Conservation (phyloP, 805 yeast genomes). For the Dipodascus geniculatus region DNA sequence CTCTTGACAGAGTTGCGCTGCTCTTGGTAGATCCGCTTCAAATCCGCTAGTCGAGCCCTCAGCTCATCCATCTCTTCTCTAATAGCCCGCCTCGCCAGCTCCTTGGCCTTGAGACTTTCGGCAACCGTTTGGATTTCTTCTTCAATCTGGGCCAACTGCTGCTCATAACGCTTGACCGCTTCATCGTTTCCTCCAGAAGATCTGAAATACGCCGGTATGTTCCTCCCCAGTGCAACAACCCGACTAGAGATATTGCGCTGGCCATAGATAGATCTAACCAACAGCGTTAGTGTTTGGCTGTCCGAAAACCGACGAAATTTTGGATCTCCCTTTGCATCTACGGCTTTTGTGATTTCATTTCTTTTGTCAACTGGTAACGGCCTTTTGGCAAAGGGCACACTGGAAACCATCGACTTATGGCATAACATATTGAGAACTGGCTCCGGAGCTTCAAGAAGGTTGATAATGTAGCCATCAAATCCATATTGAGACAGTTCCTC, state of each 20-base stretch:
- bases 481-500: conserved; percentile 35
- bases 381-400: conserved; percentile 51
- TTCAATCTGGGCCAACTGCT: conserved; percentile 3
- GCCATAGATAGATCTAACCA: conserved; percentile 56
- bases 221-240: not conserved
- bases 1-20: not conserved
- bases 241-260: conserved; percentile 36
- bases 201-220: not conserved
- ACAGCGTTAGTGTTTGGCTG: conserved; percentile 40
- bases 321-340: conserved; percentile 30
- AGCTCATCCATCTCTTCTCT: conserved; percentile 12
- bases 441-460: conserved; percentile 60
- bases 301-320: conserved; percentile 48
- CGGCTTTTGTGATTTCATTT: conserved; percentile 24
- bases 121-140: conserved; percentile 8
- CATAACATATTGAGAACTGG: conserved; percentile 65
- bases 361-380: conserved; percentile 33
- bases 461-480: conserved; percentile 70
- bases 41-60: conserved; percentile 7
- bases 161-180: not conserved
- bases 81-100: conserved; percentile 12
- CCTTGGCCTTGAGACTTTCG: conserved; percentile 3
- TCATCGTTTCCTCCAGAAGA: not conserved
- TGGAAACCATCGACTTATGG: conserved; percentile 33
- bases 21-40: conserved; percentile 2